Percentiles rank a stretch among this genome's conserved stretches.
phyloP scores from a whole-genome alignment of 495 filamentous ascomycete species.

The Hyaloscypha bicolor region DNA sequence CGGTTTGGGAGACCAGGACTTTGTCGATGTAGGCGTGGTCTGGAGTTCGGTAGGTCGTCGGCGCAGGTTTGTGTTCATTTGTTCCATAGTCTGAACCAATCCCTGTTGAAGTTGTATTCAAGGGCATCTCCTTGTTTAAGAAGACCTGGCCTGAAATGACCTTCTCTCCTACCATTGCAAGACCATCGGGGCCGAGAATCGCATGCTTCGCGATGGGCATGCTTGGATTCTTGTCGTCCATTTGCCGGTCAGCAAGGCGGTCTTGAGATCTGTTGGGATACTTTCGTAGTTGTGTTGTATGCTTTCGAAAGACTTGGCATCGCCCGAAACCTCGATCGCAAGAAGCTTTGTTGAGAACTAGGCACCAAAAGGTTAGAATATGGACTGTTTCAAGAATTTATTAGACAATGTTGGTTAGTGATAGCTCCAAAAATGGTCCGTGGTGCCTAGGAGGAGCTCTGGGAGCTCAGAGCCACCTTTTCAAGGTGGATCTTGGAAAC shows the following conservation, averaged over 20 bases:
- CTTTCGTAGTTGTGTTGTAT: slow-evolving; percentile 72
- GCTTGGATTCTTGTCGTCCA: slow-evolving; percentile 56
- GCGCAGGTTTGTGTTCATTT: slow-evolving; percentile 64
- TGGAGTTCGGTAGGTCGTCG: slow-evolving; percentile 78
- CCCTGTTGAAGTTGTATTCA: slow-evolving; percentile 66
- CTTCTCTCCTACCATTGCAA: slow-evolving; percentile 79
- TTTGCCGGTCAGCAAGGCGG: slow-evolving; percentile 60
- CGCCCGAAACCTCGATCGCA: slow-evolving; percentile 92
- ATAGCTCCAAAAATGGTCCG: no score
- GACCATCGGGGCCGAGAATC: slow-evolving; percentile 74
- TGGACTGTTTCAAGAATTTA: not conserved
- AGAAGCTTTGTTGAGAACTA: slow-evolving; percentile 91
- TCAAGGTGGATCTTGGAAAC: no score
- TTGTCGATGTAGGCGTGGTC: slow-evolving; percentile 93
- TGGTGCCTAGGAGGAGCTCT: no score
- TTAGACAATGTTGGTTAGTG: not conserved
- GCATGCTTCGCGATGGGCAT: slow-evolving; percentile 63
- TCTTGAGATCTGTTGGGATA: slow-evolving; percentile 83
- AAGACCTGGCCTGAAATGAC: slow-evolving; percentile 77
- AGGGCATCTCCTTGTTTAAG: slow-evolving; percentile 82
- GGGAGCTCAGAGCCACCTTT: no score
- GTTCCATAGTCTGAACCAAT: slow-evolving; percentile 65
- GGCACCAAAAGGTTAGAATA: not conserved
- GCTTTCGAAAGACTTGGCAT: slow-evolving; percentile 93
- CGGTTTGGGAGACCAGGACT: slow-evolving; percentile 85